Percentiles rank a stretch among this genome's conserved stretches.
These are phyloP conservation scores for Sugiyamaella pinicola DNA, from an alignment of 1,139 yeast genomes.

Conservation along the genomic window DNA sequence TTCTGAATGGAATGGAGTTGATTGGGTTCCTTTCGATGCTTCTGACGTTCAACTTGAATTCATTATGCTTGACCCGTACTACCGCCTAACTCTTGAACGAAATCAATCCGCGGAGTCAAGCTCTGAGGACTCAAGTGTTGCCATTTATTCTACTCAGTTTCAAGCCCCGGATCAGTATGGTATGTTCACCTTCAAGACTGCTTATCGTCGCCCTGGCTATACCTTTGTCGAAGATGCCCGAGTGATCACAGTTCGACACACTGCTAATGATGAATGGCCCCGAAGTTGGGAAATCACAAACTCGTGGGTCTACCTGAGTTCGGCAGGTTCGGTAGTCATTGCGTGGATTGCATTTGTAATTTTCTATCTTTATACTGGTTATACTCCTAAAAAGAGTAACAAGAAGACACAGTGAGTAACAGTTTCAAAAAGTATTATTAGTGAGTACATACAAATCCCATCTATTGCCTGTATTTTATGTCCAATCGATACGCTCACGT, in stretches of 20 bases:
- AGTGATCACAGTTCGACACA: slow-evolving; percentile 85
- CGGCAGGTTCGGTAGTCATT: slow-evolving; percentile 66
- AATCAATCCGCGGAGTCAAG: slow-evolving; percentile 27
- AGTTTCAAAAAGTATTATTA: not conserved
- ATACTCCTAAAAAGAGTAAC: slow-evolving; percentile 26
- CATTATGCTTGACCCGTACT: slow-evolving; percentile 93
- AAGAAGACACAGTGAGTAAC: slow-evolving; percentile 17
- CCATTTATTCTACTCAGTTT: slow-evolving; percentile 59
- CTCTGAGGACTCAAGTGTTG: slow-evolving; percentile 32
- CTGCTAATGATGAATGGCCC: slow-evolving; percentile 93
- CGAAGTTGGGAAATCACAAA: slow-evolving; percentile 93
- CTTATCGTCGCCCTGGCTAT: slow-evolving; percentile 80
- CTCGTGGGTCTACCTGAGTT: slow-evolving; percentile 85
- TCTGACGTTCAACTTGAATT: slow-evolving; percentile 75
- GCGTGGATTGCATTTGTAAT: slow-evolving; percentile 78
- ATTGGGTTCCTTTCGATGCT: slow-evolving; percentile 71
- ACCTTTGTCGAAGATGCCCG: slow-evolving; percentile 65
- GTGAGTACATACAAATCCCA: too few relatives aligned
- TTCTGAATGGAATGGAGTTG: slow-evolving; percentile 59
- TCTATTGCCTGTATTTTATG: too few relatives aligned
- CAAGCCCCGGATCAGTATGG: slow-evolving; percentile 95
- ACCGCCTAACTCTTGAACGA: slow-evolving; percentile 58
- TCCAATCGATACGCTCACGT: too few relatives aligned
- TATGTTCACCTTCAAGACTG: slow-evolving; percentile 82
- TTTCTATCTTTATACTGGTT: slow-evolving; percentile 54